phyloP scores from a whole-genome alignment of 257 asterid species.

The Salvia miltiorrhiza region DNA sequence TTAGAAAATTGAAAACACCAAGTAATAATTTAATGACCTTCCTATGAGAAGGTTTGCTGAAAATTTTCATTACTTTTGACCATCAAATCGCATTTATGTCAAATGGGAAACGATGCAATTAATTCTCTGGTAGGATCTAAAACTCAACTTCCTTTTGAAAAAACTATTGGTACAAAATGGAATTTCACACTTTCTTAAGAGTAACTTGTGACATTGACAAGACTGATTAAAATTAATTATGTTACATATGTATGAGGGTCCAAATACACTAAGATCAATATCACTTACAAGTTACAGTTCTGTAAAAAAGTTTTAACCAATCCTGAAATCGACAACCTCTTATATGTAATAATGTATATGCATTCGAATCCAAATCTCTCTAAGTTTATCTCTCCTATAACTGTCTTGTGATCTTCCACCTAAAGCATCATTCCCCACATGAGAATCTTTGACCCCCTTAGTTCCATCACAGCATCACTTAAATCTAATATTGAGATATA shows the following conservation, averaged over 20 bases:
- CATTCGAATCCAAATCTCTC: background rate
- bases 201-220: background rate
- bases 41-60: background rate
- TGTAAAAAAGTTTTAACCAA: background rate
- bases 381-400: background rate
- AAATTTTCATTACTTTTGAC: background rate
- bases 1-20: background rate
- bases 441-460: background rate
- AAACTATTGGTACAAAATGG: too few species aligned
- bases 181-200: background rate
- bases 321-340: background rate
- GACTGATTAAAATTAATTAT: background rate
- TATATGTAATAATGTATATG: too few species aligned
- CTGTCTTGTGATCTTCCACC: background rate
- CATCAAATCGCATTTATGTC: background rate
- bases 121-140: too few species aligned
- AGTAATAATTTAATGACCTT: background rate
- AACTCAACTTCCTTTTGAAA: too few species aligned
- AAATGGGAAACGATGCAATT: background rate
- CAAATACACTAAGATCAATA: too few species aligned
- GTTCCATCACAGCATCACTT: background rate
- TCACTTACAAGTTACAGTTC: background rate
- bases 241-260: too few species aligned
- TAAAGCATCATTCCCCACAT: background rate
- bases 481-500: background rate